Conservation (phyloP, 345 rosid species). For the Sapria himalayana region DNA sequence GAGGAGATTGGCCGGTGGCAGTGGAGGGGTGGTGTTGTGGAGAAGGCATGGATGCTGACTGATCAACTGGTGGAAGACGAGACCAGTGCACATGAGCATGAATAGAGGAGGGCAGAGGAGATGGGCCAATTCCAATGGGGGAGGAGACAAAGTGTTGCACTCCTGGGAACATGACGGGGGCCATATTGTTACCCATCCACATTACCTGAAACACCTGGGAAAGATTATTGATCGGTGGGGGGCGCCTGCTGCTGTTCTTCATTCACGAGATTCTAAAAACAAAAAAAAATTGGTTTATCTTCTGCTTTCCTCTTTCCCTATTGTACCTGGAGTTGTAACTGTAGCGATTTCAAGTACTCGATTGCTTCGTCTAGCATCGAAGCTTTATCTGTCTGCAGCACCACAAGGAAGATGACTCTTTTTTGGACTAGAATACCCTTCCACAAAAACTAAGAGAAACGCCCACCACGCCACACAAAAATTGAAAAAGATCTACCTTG, state of each 20-base stretch:
- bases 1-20: constrained; percentile 16
- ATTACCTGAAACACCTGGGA: constrained; percentile 29
- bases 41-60: constrained; percentile 17
- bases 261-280: no score
- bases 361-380: constrained; percentile 90
- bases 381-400: constrained; percentile 71
- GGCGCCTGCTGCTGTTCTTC: no score
- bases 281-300: no score
- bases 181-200: constrained; percentile 88
- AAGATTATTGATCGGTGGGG: constrained; percentile 4
- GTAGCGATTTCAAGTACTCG: constrained; percentile 80
- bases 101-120: constrained; percentile 12
- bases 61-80: constrained; percentile 24
- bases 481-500: constrained; percentile 34
- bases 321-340: constrained; percentile 63
- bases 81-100: constrained; percentile 24
- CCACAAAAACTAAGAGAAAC: background rate
- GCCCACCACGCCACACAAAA: background rate
- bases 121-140: constrained; percentile 25
- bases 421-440: background rate
- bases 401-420: background rate
- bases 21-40: constrained; percentile 24
- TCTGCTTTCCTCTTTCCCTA: background rate
- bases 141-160: constrained; percentile 36
- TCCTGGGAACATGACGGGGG: constrained; percentile 74